Evolutionary conservation across 306 rosid genomes (phyloP).

Genomic region (Lathyrus tuberosus): DNA sequence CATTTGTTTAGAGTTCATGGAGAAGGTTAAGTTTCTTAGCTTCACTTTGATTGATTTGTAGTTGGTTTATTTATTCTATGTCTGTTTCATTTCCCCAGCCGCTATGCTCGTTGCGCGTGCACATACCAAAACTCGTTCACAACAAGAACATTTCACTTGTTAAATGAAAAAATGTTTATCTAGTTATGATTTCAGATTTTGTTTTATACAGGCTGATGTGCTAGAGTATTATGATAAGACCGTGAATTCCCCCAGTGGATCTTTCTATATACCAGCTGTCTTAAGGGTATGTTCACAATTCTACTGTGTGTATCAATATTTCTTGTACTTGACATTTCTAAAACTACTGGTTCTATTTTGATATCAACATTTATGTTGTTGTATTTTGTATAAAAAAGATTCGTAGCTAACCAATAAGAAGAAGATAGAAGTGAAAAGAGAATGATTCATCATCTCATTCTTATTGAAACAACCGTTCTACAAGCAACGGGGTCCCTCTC

Average conservation of each 20-base stretch:
- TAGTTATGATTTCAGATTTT: slow-evolving; percentile 32
- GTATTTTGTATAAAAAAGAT: slow-evolving; percentile 10
- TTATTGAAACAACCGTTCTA: neutral
- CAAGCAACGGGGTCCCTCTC: no score
- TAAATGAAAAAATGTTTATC: slow-evolving; percentile 13
- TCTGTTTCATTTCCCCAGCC: slow-evolving; percentile 30
- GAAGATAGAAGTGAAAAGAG: neutral
- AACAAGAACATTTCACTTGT: slow-evolving; percentile 25
- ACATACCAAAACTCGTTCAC: slow-evolving; percentile 20
- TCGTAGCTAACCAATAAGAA: neutral
- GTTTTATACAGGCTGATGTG: slow-evolving; percentile 80
- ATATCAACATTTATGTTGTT: slow-evolving; percentile 8
- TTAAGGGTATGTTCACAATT: slow-evolving; percentile 67
- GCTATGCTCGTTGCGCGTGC: slow-evolving; percentile 29
- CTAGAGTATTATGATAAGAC: slow-evolving; percentile 94
- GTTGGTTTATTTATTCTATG: slow-evolving; percentile 28
- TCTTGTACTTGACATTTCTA: slow-evolving; percentile 16
- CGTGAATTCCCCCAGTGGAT: slow-evolving; percentile 84
- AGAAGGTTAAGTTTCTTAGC: slow-evolving; percentile 66
- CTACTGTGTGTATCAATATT: slow-evolving; percentile 24
- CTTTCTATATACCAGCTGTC: slow-evolving; percentile 94
- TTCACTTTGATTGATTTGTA: slow-evolving; percentile 30
- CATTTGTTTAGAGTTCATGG: slow-evolving; percentile 96
- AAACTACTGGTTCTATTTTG: slow-evolving; percentile 6
- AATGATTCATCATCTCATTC: neutral